Base-by-base conservation (phyloP, 345 rosid species). In the Eucalyptus leucophloia region DNA sequence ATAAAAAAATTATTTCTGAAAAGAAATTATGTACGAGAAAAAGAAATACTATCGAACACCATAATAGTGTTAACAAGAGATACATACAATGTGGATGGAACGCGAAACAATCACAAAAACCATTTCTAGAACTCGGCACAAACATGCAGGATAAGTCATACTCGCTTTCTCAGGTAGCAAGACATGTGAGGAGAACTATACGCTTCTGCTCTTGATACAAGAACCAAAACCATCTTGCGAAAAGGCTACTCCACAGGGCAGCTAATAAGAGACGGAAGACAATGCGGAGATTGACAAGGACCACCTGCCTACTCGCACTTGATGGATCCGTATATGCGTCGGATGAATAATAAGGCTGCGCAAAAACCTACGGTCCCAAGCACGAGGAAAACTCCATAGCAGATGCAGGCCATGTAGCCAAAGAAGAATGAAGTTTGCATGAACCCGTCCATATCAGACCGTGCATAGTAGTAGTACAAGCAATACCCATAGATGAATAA, bases 341-440 rank as follows among this genome's bases (percentile, higher is more conserved):
- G 90, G 58, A 89, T 87, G 62, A 89, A 89, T 26, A 89, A 80
- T 26, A 89, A 86, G 82, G 90, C 82, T 0, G 90, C 58, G 21
- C 85, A 87, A 77, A 89, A 89, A 23, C 90, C 88, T 49, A 86
- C 86, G 10, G 80, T 89, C 17, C 90, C 90, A 15, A 89, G 90
- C 88, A 89, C 49, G 60, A 89, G 90, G 87, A 89, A 89, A 87
- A 89, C 62, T 26, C 90, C 90, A 28, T 86, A 89, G 88, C 90
- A 89, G 85, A 86, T 49, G 85, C 90, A 89, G 13, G 88, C 90
- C 90, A 89, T 89, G 87, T 89, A 89, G 44, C 89, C 87, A n/a
- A 88, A 88, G 87, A 88, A 88, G 51, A 88, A 53, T 45, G 89
- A 88, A 37, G 80, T 88, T 81, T 89, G 88, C 90, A 89, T 89